Conservation (phyloP, 2,329 filamentous ascomycete species). For the Neonectria hederae region DNA sequence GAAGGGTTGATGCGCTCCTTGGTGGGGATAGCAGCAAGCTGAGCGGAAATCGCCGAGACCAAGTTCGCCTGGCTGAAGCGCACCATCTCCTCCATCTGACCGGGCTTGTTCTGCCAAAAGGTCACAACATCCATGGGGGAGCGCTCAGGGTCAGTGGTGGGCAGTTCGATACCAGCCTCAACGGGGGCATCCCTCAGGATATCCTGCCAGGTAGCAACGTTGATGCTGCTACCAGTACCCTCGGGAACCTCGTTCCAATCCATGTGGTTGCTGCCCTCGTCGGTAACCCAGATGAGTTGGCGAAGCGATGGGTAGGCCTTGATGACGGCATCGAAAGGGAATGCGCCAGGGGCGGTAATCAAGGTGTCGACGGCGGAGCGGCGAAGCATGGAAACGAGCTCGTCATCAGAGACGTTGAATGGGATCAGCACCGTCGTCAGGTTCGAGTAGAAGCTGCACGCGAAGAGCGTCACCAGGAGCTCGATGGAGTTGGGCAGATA, state of each 20-base stretch:
- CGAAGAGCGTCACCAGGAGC: constrained; percentile 82
- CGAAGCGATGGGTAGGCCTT: constrained; percentile 76
- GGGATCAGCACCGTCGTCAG: constrained; percentile 87
- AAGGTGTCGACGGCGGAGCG: constrained; percentile 81
- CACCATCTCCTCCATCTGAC: constrained; percentile 73
- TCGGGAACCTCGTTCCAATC: constrained; percentile 93
- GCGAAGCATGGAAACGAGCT: constrained; percentile 76
- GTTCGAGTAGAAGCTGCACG: constrained; percentile 84
- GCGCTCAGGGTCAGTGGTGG: constrained; percentile 65
- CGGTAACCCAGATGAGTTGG: constrained; percentile 90
- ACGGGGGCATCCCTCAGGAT: constrained; percentile 76
- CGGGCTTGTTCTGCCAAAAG: constrained; percentile 70
- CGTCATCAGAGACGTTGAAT: constrained; percentile 77
- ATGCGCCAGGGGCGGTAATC: constrained; percentile 84
- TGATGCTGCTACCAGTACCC: constrained; percentile 76
- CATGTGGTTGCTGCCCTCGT: constrained; percentile 89
- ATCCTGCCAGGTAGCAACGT: constrained; percentile 93
- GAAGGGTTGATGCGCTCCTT: constrained; percentile 76
- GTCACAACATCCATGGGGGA: constrained; percentile 67
- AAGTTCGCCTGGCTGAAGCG: constrained; percentile 85
- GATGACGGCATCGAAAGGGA: constrained; percentile 80
- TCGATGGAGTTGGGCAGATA: constrained; percentile 95
- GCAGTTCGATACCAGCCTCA: constrained; percentile 69
- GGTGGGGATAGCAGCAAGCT: constrained; percentile 79
- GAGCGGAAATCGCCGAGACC: constrained; percentile 83